Base-by-base conservation (phyloP, 306 rosid genomes). In the Hylodesmum podocarpum region DNA sequence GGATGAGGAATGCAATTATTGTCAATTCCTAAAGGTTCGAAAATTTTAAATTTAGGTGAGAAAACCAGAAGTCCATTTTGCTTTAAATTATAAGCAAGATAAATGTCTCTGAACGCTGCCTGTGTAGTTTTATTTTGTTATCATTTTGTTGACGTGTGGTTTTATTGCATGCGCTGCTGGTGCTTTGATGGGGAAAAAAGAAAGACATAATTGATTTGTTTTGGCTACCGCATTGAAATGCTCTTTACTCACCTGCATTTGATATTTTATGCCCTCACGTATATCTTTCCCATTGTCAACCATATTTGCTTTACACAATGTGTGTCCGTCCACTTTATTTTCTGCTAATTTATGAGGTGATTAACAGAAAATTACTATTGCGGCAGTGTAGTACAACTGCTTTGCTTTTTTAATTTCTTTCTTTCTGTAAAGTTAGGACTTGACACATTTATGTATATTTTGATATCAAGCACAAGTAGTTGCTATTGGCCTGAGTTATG, bases 331-430 rank as follows among this genome's bases (percentile, higher is more conserved):
- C 40, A n/a, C 34, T 31, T 73, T 24, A 51, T 37, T 51, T 36
- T 37, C 19, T 51, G 58, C 43, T 59, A 33, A 40, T 41, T 57
- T 29, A 28, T 34, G 74, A 28, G 44, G 34, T 33, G 14, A 75
- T 15, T 25, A 50, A 61, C 25, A 44, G 46, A 44, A 31, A 47
- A 69, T 49, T n/a, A 43, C 22, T 40, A 29, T 16, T 41, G 53
- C 22, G 36, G 19, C 33, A 29, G 33, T 43, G 3, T 44, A 22
- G 41, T 46, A 28, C 62, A 33, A 21, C 28, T 29, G 15, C n/a
- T 58, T 61, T 46, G n/a, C 54, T 58, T 22, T 22, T 77, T 58
- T 76, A 75, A 16, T 51, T 76, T 46, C 10, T 14, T 36, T 64
- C 9, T 65, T 19, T 67, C 39, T 15, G n/a, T 39, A 44, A 37